Conservation (phyloP, 1,284 basidiomycete species). For the Pulveroboletus sp. region DNA sequence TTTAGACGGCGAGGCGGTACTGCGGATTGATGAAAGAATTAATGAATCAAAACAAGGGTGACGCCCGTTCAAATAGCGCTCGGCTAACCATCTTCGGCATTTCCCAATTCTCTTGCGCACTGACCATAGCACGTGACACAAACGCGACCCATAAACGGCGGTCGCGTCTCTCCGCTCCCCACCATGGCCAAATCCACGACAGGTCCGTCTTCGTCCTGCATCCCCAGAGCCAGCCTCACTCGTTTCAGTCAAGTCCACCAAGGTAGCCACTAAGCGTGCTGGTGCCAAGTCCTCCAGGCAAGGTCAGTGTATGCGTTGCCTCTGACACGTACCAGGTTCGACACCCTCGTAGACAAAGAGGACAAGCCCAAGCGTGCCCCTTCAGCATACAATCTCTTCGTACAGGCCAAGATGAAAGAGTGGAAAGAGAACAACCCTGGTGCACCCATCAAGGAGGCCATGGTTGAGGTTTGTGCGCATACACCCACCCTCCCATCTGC, state of each 20-base stretch:
- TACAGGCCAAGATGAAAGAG: slow-evolving; percentile 52
- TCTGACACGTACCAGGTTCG: background rate
- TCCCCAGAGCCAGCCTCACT: background rate
- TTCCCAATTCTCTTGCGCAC: slow-evolving; percentile 25
- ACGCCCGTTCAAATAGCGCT: slow-evolving; percentile 26
- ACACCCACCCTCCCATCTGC: background rate
- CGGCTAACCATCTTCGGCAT: slow-evolving; percentile 21
- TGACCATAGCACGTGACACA: slow-evolving; percentile 40
- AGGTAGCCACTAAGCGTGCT: slow-evolving; percentile 52
- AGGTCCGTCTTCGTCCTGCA: slow-evolving; percentile 25
- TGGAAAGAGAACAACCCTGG: slow-evolving; percentile 56
- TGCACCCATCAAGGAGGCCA: slow-evolving; percentile 49
- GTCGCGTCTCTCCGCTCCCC: slow-evolving; percentile 11
- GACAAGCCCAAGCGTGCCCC: slow-evolving; percentile 55
- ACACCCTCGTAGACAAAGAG: slow-evolving; percentile 33
- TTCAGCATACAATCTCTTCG: slow-evolving; percentile 55
- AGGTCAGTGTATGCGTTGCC: slow-evolving; percentile 19
- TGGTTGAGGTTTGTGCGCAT: slow-evolving; percentile 45
- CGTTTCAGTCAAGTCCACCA: slow-evolving; percentile 47
- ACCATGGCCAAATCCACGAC: slow-evolving; percentile 41
- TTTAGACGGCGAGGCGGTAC: background rate
- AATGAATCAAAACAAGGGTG: background rate
- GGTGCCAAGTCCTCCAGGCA: slow-evolving; percentile 43
- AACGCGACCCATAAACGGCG: slow-evolving; percentile 27
- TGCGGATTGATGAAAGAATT: background rate